Evolutionary conservation across 805 yeast genomes (phyloP), one percentile per base, ranked within the genome.

Genomic region (Yamadazyma philogaea): DNA sequence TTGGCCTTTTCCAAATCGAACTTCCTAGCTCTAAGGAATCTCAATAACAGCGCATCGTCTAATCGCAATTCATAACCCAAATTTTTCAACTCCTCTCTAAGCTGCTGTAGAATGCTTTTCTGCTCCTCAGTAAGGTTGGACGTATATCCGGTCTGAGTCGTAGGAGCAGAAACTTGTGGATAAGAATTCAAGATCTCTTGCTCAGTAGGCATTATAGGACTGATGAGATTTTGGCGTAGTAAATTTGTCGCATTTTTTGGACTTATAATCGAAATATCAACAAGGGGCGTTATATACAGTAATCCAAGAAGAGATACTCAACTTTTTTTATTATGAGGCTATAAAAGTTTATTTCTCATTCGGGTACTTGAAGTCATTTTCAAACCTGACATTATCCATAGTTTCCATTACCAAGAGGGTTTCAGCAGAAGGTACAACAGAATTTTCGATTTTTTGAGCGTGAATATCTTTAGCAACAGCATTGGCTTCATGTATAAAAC

Each of bases 1-100:
- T 77, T 75, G 21, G 99, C 86, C 56, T 82, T 78, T 46, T 70
- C 76, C 24, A 90, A 71, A 56, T 89, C 96, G 60, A 93, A 93
- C 74, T 89, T 90, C 68, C 99, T 82, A 7, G 99, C 99, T 60
- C 98, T 81, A 49, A 93, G 72, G 66, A 93, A 93, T 55, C 99
- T 82, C 50, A 79, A 72, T 50, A 85, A 68, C 3, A 93, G 77
- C 11, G 96, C 87, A 56, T 87, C 96, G 63, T 93, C 99, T 41
- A 87, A 65, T 55, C 98, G 81, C 40, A 79, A 75, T n/a, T 70
- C 74, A 68, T 73, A 88, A 4, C 95, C 96, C 40, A 68, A 75
- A 10, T 74, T 82, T 44, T 64, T 64, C 49, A 90, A 72, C 37
- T 74, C 67, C 15, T 67, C 72, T 53, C 82, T 78, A 44, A 93